Conservation (phyloP, 371 early-diverging fungal species). For the Mucor sp. region DNA sequence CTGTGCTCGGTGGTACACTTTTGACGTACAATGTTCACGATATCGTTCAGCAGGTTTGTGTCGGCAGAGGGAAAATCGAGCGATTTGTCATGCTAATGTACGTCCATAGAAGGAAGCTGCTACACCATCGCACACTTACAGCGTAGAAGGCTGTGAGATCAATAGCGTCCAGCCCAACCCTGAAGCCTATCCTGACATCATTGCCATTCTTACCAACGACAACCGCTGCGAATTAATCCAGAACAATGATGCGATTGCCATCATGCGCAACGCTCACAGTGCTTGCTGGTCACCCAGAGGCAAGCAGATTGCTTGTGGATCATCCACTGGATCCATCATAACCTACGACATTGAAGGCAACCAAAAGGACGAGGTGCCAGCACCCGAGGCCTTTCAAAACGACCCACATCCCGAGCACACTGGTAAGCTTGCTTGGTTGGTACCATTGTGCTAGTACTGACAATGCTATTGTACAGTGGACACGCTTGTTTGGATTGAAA, state of each 20-base stretch:
- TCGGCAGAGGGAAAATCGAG: no score
- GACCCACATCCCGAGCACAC: background rate
- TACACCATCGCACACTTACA: conserved; percentile 19
- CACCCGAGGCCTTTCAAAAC: background rate
- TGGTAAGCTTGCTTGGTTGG: background rate
- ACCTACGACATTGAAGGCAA: conserved; percentile 38
- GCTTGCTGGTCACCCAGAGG: conserved; percentile 61
- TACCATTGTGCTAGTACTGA: no score
- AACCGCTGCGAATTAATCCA: conserved; percentile 26
- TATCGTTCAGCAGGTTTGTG: conserved; percentile 32
- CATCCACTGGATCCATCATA: conserved; percentile 26
- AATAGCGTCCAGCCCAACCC: conserved; percentile 44
- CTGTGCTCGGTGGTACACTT: conserved; percentile 25
- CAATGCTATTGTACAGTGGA: conserved; percentile 24
- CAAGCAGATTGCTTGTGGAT: conserved; percentile 52
- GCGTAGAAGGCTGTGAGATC: conserved; percentile 24
- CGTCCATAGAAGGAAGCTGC: conserved; percentile 9
- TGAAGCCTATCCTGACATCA: conserved; percentile 32
- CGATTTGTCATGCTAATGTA: no score
- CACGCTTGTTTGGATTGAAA: conserved; percentile 45
- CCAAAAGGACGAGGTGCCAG: conserved; percentile 16
- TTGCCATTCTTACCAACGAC: conserved; percentile 30
- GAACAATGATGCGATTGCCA: conserved; percentile 15
- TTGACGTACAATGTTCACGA: conserved; percentile 37
- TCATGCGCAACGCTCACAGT: conserved; percentile 22